Percentiles rank a stretch among this genome's conserved stretches.
Conservation (phyloP, 176 grass and related monocot species). For the Bromus sterilis region DNA sequence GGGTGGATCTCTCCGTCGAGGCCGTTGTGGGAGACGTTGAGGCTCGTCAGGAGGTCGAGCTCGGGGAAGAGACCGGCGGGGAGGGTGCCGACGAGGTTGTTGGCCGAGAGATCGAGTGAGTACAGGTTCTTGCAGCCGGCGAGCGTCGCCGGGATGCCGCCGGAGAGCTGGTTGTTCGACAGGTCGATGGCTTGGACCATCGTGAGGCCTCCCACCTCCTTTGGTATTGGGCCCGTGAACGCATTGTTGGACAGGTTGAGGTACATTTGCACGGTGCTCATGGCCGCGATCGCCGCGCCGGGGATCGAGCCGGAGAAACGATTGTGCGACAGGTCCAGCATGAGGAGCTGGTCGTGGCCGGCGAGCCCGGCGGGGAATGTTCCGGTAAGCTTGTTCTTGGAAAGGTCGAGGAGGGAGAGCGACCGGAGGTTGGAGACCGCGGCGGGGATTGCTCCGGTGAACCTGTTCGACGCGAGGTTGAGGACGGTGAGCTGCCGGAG, state of each 20-base stretch:
- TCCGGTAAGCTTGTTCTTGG: conserved; percentile 57
- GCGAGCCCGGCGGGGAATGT: conserved; percentile 47
- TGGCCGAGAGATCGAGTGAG: conserved; percentile 59
- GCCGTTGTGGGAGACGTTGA: conserved; percentile 68
- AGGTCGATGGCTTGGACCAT: conserved; percentile 80
- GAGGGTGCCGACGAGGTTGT: conserved; percentile 47
- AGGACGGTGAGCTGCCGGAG: conserved; percentile 41
- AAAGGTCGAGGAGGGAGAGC: conserved; percentile 58
- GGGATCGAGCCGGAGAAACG: conserved; percentile 45
- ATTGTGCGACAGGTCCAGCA: conserved; percentile 74
- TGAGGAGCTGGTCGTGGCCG: conserved; percentile 39
- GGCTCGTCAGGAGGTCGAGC: conserved; percentile 58
- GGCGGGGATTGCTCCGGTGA: conserved; percentile 49
- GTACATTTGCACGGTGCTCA: conserved; percentile 53
- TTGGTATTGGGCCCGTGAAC: conserved; percentile 41
- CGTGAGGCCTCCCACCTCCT: conserved; percentile 49
- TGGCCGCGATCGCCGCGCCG: conserved; percentile 31
- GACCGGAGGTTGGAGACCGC: conserved; percentile 39
- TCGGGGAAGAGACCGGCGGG: conserved; percentile 48
- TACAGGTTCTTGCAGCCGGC: conserved; percentile 70
- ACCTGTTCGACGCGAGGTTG: conserved; percentile 39
- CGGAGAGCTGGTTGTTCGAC: conserved; percentile 68
- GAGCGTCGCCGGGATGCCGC: conserved; percentile 50
- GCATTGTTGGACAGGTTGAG: conserved; percentile 65
- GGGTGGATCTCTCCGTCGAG: conserved; percentile 54